Base-by-base conservation (phyloP, 1,284 basidiomycete species). In the Chalciporus sp. region DNA sequence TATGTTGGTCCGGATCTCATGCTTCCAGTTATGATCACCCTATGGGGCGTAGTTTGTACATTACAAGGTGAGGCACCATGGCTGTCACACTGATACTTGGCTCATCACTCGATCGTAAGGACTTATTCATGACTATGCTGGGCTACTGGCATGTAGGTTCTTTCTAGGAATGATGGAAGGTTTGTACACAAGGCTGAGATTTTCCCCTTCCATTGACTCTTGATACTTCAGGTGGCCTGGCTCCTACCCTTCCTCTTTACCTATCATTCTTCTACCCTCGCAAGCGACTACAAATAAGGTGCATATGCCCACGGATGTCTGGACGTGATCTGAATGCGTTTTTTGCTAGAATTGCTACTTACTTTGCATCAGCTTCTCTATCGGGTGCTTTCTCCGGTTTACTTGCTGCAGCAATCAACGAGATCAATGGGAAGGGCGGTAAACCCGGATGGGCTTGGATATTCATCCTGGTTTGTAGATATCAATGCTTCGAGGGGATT, bases 151-250 rank as follows among this genome's bases (percentile, higher is more conserved):
- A 1, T 81, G 81, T 44, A 79, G 87, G 2, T 85, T 88, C 69
- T 85, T 88, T 67, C 71, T 88, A 14, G 86, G 86, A 5, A 63
- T 86, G 14, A 60, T 82, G 40, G 84, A 88, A 75, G 86, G 83
- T 78, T 58, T 16, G 56, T 16, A 7, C 33, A 35, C 27, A 9
- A 33, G 41, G 35, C 45, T 23, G 73, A 68, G 75, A 4, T 74
- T 74, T 28, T 68, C 78, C n/a, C 74, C 78, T 49, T 80, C 11
- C 7, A 39, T 37, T 58, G 27, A 55, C 33, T 35, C 10, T 46
- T 39, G 20, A 5, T 31, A 5, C 7, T 5, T 42, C 33, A 83
- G 81, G 84, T 47, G 83, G 82, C 19, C 72, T 86, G 2, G 75
- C 82, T 47, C 83, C 85, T 12, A 82, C 81, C 1, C 75, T 85